Percentiles rank a stretch among this genome's conserved stretches.
phyloP scores from a whole-genome alignment of 208 protist genomes.

The Phytomonas francai region DNA sequence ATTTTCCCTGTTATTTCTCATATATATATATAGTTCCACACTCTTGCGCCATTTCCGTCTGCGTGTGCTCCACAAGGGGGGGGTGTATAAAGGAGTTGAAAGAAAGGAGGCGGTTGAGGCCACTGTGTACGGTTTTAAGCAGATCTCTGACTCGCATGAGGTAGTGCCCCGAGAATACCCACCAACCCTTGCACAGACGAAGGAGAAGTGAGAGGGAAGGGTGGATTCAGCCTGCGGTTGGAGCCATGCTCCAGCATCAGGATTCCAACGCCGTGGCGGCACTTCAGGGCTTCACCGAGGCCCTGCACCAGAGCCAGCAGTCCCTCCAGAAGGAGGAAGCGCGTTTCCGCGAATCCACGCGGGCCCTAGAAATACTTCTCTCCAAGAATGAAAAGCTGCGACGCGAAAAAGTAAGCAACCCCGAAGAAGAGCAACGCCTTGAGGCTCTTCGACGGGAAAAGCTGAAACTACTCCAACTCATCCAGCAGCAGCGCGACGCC shows the following conservation, averaged over 20 bases:
- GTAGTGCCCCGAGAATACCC: too few species aligned
- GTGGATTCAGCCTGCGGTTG: too few species aligned
- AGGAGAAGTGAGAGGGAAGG: too few species aligned
- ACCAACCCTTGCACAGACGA: too few species aligned
- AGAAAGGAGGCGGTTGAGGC: too few species aligned
- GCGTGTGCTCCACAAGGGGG: too few species aligned
- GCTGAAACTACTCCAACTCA: slow-evolving; percentile 16
- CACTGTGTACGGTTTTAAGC: too few species aligned
- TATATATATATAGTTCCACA: neutral
- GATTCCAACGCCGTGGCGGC: slow-evolving; percentile 29
- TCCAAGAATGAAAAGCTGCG: slow-evolving; percentile 11
- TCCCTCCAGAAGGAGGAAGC: slow-evolving; percentile 29
- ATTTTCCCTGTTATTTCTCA: slow-evolving; percentile 9
- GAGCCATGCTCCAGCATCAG: slow-evolving; percentile 23
- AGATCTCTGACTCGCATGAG: too few species aligned
- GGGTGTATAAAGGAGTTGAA: too few species aligned
- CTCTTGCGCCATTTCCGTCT: neutral
- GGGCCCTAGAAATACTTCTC: slow-evolving; percentile 14
- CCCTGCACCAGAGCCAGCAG: slow-evolving; percentile 26
- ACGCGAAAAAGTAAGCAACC: slow-evolving; percentile 13
- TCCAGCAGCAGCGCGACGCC: slow-evolving; percentile 14
- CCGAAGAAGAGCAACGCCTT: slow-evolving; percentile 18
- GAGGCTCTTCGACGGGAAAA: slow-evolving; percentile 32
- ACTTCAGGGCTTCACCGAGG: slow-evolving; percentile 30
- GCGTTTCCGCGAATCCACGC: slow-evolving; percentile 13